Evolutionary conservation across 257 asterid species (phyloP).

Genomic region (Orobanche coerulescens): DNA sequence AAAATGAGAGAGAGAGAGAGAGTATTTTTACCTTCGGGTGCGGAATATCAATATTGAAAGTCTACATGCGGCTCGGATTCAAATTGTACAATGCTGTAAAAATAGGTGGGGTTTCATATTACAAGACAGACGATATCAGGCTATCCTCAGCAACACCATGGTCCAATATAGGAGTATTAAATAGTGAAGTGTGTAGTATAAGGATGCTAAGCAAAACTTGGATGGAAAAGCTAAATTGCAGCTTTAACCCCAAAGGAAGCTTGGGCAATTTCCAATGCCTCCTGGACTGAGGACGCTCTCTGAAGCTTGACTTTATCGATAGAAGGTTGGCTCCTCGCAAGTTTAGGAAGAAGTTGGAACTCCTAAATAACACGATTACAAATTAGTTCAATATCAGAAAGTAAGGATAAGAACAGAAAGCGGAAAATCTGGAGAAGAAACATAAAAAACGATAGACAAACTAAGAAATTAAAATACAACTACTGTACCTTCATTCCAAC

Average conservation of each 20-base stretch:
- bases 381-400: neutral
- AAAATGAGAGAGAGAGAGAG: too few relatives aligned
- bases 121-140: too few relatives aligned
- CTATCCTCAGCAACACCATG: too few relatives aligned
- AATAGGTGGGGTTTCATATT: too few relatives aligned
- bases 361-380: constrained; percentile 36
- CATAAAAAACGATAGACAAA: neutral
- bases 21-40: too few relatives aligned
- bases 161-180: neutral
- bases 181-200: neutral
- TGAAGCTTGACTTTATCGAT: constrained; percentile 63
- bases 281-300: constrained; percentile 80
- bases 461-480: neutral
- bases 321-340: constrained; percentile 70
- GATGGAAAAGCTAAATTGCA: constrained; percentile 22
- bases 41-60: too few relatives aligned
- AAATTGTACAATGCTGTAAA: too few relatives aligned
- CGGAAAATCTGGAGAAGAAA: neutral
- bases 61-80: too few relatives aligned
- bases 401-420: neutral
- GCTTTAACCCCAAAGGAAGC: constrained; percentile 42
- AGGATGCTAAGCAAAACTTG: constrained; percentile 1
- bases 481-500: neutral
- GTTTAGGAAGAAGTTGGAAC: constrained; percentile 79
- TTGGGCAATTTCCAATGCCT: constrained; percentile 66